Evolutionary conservation across 352 stramenopile genomes (phyloP).

Genomic region (Globisporangium paroecandrum): DNA sequence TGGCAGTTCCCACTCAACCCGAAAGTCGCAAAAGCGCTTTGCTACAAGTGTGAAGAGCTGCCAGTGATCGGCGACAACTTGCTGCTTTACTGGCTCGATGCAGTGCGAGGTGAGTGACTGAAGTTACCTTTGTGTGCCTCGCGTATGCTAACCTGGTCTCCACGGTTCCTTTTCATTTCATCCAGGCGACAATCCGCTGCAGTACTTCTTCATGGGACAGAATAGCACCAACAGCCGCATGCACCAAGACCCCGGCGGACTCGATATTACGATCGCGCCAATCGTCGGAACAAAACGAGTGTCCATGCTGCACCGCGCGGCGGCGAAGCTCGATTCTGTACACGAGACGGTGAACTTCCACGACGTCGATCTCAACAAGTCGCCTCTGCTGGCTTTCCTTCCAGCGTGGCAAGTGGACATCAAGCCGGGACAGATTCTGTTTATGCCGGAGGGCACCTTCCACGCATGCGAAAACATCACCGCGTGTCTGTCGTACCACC

Average conservation of each 20-base stretch:
- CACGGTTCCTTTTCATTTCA: neutral
- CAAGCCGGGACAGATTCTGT: conserved; percentile 90
- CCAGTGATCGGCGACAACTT: conserved; percentile 91
- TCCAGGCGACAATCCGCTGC: conserved; percentile 79
- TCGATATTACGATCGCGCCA: conserved; percentile 93
- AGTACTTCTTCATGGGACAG: conserved; percentile 95
- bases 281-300: conserved; percentile 85
- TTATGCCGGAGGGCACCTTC: conserved; percentile 92
- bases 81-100: conserved; percentile 90
- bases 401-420: conserved; percentile 86
- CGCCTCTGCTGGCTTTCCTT: conserved; percentile 86
- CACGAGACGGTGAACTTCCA: conserved; percentile 81
- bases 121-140: neutral
- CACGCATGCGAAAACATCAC: conserved; percentile 92
- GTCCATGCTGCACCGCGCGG: conserved; percentile 67
- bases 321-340: conserved; percentile 83
- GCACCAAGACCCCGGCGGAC: conserved; percentile 87
- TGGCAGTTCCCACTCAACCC: conserved; percentile 92
- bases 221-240: conserved; percentile 87
- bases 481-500: conserved; percentile 92
- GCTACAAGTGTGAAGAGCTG: conserved; percentile 84
- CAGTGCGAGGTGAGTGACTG: conserved; percentile 41
- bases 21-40: conserved; percentile 70
- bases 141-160: neutral
- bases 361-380: conserved; percentile 79